A percentile compares a stretch with the other conserved stretches of the same genome.
These are phyloP conservation scores for Geotrichum candidum DNA, from an alignment of 1,139 yeast species.

Conservation along the genomic window DNA sequence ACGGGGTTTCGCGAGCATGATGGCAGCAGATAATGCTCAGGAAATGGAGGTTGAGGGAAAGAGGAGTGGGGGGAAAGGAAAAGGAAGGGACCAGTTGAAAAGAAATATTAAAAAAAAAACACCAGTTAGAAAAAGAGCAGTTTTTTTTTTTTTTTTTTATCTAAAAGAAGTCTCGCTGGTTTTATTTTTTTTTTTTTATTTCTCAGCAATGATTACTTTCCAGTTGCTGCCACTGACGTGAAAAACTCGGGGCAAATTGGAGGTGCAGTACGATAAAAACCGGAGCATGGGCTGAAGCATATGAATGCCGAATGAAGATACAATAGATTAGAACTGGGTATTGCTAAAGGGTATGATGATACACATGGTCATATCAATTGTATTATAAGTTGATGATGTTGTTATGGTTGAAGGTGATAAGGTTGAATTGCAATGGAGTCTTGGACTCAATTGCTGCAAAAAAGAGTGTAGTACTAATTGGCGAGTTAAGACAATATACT, in stretches of 20 bases:
- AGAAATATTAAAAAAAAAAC: neutral
- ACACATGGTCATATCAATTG: too few species aligned
- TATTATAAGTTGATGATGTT: too few species aligned
- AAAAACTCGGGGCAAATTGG: neutral
- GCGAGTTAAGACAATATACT: neutral
- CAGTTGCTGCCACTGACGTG: neutral
- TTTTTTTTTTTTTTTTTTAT: too few species aligned
- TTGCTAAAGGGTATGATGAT: too few species aligned
- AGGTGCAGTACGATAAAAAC: neutral
- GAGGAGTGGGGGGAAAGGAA: neutral
- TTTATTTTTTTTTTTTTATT: too few species aligned
- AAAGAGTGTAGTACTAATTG: neutral
- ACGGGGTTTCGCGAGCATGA: neutral
- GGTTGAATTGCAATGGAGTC: too few species aligned
- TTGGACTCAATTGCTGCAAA: neutral
- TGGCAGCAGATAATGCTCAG: neutral
- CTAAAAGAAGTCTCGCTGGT: neutral
- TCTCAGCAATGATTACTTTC: neutral
- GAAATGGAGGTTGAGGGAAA: neutral
- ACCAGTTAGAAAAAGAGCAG: neutral
- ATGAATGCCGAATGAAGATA: neutral
- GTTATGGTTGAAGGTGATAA: too few species aligned
- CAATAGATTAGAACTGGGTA: too few species aligned
- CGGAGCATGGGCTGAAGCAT: neutral
- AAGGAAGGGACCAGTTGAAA: neutral